Base-by-base conservation (phyloP, 108 stramenopile genomes). In the Cyclostephanos tholiformis region DNA sequence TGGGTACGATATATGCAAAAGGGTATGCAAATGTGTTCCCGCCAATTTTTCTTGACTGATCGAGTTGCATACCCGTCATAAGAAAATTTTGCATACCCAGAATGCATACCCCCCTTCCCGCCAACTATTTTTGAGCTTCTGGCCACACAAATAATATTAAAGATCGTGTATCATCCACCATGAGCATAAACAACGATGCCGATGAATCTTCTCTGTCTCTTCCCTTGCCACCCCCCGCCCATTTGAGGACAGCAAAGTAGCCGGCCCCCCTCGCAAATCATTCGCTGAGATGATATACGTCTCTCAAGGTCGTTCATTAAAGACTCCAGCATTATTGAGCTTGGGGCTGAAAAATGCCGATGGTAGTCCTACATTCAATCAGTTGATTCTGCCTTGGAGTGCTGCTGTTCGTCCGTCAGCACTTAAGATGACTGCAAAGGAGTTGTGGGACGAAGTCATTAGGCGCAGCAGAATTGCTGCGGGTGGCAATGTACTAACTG, bases 31-130 rank as follows among this genome's bases (percentile, higher is more conserved):
- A 53, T 20, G 52, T 5, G 19, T 53, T 41, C 41, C 41, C 9
- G 25, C 25, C 52, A 53, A 2, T 6, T 6, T 6, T 53, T 53
- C 4, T 20, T 8, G 19, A n/a, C 52, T 0, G 2, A 2, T 53
- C 52, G 6, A 25, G 14, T 6, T 53, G 52, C 52, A 53, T 0
- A 6, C 0, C 52, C 52, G 52, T 8, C n/a, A 17, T 2, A 17
- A 1, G 6, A 19, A 19, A 50, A 53, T 25, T 53, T 53, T 53
- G 52, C 52, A 20, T n/a, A 14, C 52, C 52, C 52, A 7, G 19
- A 53, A n/a, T 53, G 52, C 52, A 53, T 53, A 53, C 49, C 32
- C 32, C 50, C 52, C 52, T 53, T 53, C 52, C 52, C 52, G 52
- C 52, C 52, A 53, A 6, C 52, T n/a, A n/a, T 41, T 53, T 53